A percentile compares a stretch with the other conserved stretches of the same genome.
phyloP scores from a whole-genome alignment of 2,329 filamentous ascomycete species.

The Thielaviopsis ethacetica region DNA sequence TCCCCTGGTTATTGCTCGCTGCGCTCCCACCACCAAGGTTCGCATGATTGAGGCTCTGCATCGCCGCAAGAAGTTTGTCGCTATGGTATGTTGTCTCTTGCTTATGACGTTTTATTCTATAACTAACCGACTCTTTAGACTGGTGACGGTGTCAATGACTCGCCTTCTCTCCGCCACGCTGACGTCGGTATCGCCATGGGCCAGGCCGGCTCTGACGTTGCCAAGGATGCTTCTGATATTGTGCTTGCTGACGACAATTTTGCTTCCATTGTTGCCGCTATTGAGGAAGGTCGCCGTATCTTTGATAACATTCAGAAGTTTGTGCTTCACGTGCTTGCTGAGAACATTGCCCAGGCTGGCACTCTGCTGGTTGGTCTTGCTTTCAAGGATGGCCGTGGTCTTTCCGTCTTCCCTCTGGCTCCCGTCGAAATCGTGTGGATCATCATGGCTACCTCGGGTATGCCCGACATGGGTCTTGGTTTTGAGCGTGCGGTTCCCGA shows the following conservation, averaged over 20 bases:
- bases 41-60: conserved; percentile 61
- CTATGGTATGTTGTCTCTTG: conserved; percentile 32
- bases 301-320: conserved; percentile 68
- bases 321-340: conserved; percentile 50
- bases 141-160: conserved; percentile 60
- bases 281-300: conserved; percentile 55
- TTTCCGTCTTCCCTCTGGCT: conserved; percentile 58
- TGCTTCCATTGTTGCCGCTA: conserved; percentile 52
- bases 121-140: conserved; percentile 29
- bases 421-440: conserved; percentile 71
- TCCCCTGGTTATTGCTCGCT: conserved; percentile 52
- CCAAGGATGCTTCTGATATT: conserved; percentile 48
- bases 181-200: conserved; percentile 61
- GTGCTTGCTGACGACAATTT: conserved; percentile 61
- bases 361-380: conserved; percentile 54
- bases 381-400: conserved; percentile 47
- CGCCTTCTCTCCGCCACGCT: conserved; percentile 50
- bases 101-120: too few species aligned
- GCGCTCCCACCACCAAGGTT: conserved; percentile 54
- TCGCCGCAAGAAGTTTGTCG: conserved; percentile 45
- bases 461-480: conserved; percentile 63
- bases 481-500: conserved; percentile 55
- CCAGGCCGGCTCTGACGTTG: conserved; percentile 44
- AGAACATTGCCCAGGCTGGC: conserved; percentile 56
- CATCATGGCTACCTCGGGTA: conserved; percentile 61